A percentile compares a stretch with the other conserved stretches of the same genome.
These are phyloP conservation scores for Crucibulum parvulum DNA, from an alignment of 1,284 basidiomycete genomes.

Conservation along the genomic window DNA sequence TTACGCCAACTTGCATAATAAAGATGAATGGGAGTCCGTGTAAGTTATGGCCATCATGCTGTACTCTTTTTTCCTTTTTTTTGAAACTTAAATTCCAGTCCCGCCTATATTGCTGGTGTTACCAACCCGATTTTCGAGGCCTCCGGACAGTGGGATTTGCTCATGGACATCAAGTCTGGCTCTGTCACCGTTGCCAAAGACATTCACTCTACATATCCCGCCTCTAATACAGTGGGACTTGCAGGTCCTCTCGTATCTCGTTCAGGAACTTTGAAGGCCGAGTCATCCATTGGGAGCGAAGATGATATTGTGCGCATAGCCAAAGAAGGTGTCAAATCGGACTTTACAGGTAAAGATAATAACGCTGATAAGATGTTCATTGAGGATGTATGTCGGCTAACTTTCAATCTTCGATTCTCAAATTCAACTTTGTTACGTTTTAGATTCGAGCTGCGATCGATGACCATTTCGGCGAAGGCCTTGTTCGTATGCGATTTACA, in stretches of 20 bases:
- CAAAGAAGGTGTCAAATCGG: constrained; percentile 46
- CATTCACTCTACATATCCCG: constrained; percentile 68
- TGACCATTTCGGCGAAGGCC: constrained; percentile 52
- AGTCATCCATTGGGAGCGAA: constrained; percentile 63
- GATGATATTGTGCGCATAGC: constrained; percentile 61
- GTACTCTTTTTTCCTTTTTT: background rate
- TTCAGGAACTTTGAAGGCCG: constrained; percentile 66
- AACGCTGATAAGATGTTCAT: constrained; percentile 87
- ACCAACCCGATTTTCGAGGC: constrained; percentile 96
- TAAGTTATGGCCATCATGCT: constrained; percentile 45
- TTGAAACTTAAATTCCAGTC: constrained; percentile 46
- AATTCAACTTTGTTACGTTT: background rate
- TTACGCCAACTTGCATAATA: constrained; percentile 88
- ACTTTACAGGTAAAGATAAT: constrained; percentile 64
- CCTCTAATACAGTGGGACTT: constrained; percentile 44
- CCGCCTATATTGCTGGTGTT: constrained; percentile 94
- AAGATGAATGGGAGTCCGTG: constrained; percentile 91
- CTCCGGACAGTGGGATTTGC: constrained; percentile 88
- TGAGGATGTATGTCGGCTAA: constrained; percentile 78
- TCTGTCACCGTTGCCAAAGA: constrained; percentile 88
- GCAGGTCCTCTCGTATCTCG: constrained; percentile 55
- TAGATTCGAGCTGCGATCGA: constrained; percentile 46
- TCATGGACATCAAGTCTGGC: constrained; percentile 89
- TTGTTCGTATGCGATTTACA: constrained; percentile 51
- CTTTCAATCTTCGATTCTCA: background rate